These are phyloP conservation scores for Exobasidium rhododendri DNA, from an alignment of 1,284 basidiomycete species.

Conservation along the genomic window DNA sequence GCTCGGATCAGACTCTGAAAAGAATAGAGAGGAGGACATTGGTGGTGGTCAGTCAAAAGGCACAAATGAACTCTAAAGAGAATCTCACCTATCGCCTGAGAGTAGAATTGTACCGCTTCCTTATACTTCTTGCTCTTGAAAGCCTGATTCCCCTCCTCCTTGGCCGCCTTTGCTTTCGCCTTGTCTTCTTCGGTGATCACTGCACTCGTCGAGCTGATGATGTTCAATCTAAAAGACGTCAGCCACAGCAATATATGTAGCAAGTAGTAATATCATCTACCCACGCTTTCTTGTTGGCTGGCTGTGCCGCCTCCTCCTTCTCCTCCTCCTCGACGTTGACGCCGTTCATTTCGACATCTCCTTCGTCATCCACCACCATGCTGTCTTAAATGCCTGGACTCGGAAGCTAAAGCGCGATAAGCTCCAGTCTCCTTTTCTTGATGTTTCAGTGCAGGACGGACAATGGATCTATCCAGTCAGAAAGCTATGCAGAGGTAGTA, in stretches of 20 bases:
- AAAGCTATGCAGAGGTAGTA: too few species aligned
- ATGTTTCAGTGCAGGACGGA: too few species aligned
- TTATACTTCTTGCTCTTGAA: conserved; percentile 46
- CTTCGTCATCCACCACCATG: neutral
- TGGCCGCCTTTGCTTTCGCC: conserved; percentile 21
- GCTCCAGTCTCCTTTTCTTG: too few species aligned
- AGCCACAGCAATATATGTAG: too few species aligned
- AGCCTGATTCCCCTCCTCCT: conserved; percentile 49
- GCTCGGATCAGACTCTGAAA: conserved; percentile 64
- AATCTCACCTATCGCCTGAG: conserved; percentile 28
- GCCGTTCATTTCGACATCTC: neutral
- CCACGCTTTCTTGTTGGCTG: neutral
- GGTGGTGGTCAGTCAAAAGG: too few species aligned
- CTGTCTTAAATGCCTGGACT: too few species aligned
- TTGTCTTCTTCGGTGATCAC: conserved; percentile 9
- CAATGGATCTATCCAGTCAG: too few species aligned
- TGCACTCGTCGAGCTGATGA: neutral
- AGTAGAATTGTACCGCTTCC: conserved; percentile 49
- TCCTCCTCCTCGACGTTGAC: neutral
- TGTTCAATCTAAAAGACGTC: too few species aligned
- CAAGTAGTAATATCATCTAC: neutral
- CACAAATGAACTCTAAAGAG: too few species aligned
- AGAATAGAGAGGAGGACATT: neutral
- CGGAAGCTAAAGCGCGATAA: too few species aligned
- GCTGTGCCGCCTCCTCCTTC: neutral